Evolutionary conservation across 768 basidiomycete species (phyloP).

Genomic region (Naganishia kalamii): DNA sequence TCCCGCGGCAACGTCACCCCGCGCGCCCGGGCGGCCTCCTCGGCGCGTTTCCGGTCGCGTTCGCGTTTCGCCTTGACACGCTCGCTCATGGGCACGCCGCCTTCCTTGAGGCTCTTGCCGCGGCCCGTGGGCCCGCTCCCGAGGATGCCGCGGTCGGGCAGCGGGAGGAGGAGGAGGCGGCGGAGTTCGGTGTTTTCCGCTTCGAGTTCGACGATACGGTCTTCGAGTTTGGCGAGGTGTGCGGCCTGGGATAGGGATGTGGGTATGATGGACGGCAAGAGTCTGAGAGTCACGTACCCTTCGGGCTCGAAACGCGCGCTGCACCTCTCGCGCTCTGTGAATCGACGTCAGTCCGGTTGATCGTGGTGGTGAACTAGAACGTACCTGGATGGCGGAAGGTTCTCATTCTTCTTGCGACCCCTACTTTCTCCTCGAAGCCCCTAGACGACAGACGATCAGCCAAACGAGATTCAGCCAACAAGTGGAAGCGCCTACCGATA

Average conservation of each 20-base stretch:
- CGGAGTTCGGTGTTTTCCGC: slow-evolving; percentile 44
- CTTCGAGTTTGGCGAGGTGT: slow-evolving; percentile 46
- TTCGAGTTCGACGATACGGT: slow-evolving; percentile 44
- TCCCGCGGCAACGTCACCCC: slow-evolving; percentile 8
- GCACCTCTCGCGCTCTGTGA: slow-evolving; percentile 47
- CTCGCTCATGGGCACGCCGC: slow-evolving; percentile 46
- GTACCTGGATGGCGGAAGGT: slow-evolving; percentile 17
- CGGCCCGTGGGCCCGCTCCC: slow-evolving; percentile 47
- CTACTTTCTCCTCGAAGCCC: slow-evolving; percentile 40
- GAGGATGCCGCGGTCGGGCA: slow-evolving; percentile 32
- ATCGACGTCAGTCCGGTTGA: slow-evolving; percentile 22
- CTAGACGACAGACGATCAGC: background rate
- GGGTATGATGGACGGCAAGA: background rate
- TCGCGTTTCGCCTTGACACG: slow-evolving; percentile 44
- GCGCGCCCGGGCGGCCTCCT: slow-evolving; percentile 6
- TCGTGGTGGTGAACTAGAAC: background rate
- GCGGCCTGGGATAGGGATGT: slow-evolving; percentile 28
- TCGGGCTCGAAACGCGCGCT: slow-evolving; percentile 46
- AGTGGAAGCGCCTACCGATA: background rate
- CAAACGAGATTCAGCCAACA: too few relatives aligned
- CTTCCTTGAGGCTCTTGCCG: slow-evolving; percentile 45
- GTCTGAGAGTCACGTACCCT: slow-evolving; percentile 16
- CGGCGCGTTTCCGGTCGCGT: slow-evolving; percentile 18
- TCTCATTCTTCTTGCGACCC: slow-evolving; percentile 42
- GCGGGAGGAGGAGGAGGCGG: slow-evolving; percentile 33